Conservation (phyloP, 495 filamentous ascomycete genomes). For the Apodospora peruviana region DNA sequence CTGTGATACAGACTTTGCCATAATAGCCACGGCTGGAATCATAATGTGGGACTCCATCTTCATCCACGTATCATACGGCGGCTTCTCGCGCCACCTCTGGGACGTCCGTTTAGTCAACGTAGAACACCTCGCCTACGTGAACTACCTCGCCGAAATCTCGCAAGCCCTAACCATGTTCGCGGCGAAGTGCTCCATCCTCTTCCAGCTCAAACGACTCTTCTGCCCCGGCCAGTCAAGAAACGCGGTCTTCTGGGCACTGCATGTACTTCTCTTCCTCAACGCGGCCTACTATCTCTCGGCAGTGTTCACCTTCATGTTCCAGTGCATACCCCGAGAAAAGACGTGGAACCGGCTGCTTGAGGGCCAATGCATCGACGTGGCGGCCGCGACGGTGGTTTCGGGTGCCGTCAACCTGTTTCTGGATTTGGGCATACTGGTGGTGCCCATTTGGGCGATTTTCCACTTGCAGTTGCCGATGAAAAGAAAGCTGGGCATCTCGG, state of each 20-base stretch:
- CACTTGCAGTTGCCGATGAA: conserved; percentile 22
- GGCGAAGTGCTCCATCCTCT: conserved; percentile 21
- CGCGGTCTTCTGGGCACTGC: conserved; percentile 24
- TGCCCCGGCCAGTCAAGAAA: conserved; percentile 17
- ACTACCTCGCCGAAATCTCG: conserved; percentile 21
- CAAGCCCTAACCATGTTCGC: conserved; percentile 19
- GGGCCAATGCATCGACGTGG: conserved; percentile 24
- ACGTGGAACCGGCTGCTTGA: conserved; percentile 18
- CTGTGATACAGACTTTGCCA: conserved; percentile 1
- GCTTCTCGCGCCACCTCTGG: conserved; percentile 20
- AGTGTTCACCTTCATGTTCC: conserved; percentile 24
- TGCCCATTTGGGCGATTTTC: conserved; percentile 25
- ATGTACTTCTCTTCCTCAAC: conserved; percentile 21
- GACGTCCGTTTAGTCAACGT: conserved; percentile 15
- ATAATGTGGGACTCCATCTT: conserved; percentile 20
- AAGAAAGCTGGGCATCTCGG: conserved; percentile 26
- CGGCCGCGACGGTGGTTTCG: conserved; percentile 12
- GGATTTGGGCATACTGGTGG: conserved; percentile 23
- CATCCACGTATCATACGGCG: conserved; percentile 14
- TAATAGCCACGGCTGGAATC: conserved; percentile 15
- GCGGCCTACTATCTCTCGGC: conserved; percentile 17
- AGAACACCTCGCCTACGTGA: conserved; percentile 11
- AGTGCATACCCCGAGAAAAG: conserved; percentile 22
- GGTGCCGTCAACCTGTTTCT: conserved; percentile 24
- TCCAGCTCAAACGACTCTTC: conserved; percentile 20